These are phyloP conservation scores for Colletotrichum sp. DNA, from an alignment of 2,329 filamentous ascomycete genomes.

Conservation along the genomic window DNA sequence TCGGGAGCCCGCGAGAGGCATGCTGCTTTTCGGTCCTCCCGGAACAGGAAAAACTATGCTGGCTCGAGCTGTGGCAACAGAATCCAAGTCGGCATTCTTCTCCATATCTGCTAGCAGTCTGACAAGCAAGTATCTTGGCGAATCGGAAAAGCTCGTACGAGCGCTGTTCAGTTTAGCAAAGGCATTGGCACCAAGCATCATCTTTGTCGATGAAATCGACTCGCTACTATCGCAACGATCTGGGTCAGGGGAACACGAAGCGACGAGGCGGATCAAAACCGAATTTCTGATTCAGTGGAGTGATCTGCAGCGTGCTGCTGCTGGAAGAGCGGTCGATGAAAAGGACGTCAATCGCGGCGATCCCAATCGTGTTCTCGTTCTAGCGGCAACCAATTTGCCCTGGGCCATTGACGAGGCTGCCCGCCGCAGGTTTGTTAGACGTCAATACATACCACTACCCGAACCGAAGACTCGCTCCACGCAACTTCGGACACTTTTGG, in stretches of 20 bases:
- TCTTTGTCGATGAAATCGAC: conserved; percentile 98
- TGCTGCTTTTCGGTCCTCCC: conserved; percentile 94
- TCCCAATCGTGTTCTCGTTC: conserved; percentile 85
- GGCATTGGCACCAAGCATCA: conserved; percentile 88
- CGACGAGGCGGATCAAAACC: conserved; percentile 92
- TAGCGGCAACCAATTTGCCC: conserved; percentile 93
- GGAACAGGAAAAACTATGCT: conserved; percentile 99
- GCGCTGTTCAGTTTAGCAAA: conserved; percentile 92
- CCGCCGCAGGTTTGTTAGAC: conserved; percentile 83
- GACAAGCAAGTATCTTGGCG: conserved; percentile 94
- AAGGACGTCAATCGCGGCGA: conserved; percentile 77
- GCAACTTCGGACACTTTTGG: conserved; percentile 80
- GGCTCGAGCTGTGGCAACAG: conserved; percentile 90
- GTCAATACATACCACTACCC: conserved; percentile 95
- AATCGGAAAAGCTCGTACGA: conserved; percentile 94
- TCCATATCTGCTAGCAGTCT: conserved; percentile 94
- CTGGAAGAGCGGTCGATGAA: conserved; percentile 74
- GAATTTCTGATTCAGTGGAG: conserved; percentile 99
- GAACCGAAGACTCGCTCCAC: conserved; percentile 80
- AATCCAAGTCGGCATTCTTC: conserved; percentile 95
- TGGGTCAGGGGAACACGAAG: conserved; percentile 87
- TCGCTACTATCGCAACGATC: conserved; percentile 86
- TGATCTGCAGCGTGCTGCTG: conserved; percentile 88
- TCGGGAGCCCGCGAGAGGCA: conserved; percentile 90
- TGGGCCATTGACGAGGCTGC: conserved; percentile 99